These are phyloP conservation scores for Podospora sp. DNA, from an alignment of 495 filamentous ascomycete species.

Conservation along the genomic window DNA sequence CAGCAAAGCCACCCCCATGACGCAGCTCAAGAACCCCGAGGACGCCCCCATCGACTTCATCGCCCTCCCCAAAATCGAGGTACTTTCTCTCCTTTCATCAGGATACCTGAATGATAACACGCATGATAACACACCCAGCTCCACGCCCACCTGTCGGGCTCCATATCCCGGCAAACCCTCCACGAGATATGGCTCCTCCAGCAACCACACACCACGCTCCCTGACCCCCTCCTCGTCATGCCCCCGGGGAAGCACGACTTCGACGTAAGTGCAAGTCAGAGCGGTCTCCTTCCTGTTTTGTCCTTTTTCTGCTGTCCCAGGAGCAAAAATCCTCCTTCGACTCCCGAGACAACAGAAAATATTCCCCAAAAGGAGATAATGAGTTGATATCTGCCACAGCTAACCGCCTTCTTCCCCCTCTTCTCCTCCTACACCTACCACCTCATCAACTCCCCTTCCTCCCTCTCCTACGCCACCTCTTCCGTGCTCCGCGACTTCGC, in stretches of 20 bases:
- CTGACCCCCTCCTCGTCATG: slow-evolving; percentile 72
- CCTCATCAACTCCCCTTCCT: slow-evolving; percentile 61
- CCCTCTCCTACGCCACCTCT: slow-evolving; percentile 63
- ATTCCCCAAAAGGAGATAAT: too few species aligned
- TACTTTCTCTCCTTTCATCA: slow-evolving; percentile 18
- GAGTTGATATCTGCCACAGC: too few species aligned
- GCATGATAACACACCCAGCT: slow-evolving; percentile 50
- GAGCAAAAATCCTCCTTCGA: too few species aligned
- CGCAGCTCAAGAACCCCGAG: slow-evolving; percentile 7
- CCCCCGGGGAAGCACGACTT: slow-evolving; percentile 57
- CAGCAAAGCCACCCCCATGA: slow-evolving; percentile 5
- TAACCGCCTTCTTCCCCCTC: slow-evolving; percentile 67
- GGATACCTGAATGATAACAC: neutral
- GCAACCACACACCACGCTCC: slow-evolving; percentile 56
- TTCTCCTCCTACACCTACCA: slow-evolving; percentile 80
- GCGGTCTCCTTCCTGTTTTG: too few species aligned
- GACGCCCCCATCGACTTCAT: slow-evolving; percentile 39
- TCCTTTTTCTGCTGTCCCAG: too few species aligned
- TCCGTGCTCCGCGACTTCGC: slow-evolving; percentile 72
- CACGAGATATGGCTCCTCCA: slow-evolving; percentile 74
- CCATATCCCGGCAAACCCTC: slow-evolving; percentile 73
- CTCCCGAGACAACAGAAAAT: too few species aligned
- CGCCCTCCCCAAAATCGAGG: slow-evolving; percentile 54
- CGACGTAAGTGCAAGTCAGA: too few species aligned
- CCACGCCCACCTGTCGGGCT: slow-evolving; percentile 82